These are phyloP conservation scores for Fagopyrum tataricum DNA, from an alignment of 148 eudicot species.

Conservation along the genomic window DNA sequence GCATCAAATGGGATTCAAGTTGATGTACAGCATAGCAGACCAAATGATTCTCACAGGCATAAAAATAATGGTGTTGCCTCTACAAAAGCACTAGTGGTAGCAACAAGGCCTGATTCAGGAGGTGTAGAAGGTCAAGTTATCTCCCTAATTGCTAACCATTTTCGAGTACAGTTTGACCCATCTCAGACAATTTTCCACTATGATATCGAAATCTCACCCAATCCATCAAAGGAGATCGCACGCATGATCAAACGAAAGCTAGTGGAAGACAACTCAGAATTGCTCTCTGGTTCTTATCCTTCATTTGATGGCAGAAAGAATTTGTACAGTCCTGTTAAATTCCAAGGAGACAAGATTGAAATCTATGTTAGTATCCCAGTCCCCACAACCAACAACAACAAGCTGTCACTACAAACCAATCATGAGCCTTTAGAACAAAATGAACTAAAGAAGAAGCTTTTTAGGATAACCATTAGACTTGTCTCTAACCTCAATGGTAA, in stretches of 20 bases:
- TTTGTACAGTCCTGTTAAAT: slow-evolving; percentile 69
- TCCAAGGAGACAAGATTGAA: slow-evolving; percentile 61
- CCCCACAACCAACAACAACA: slow-evolving; percentile 17
- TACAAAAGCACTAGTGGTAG: slow-evolving; percentile 35
- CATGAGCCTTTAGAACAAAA: slow-evolving; percentile 13
- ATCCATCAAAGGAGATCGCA: slow-evolving; percentile 70
- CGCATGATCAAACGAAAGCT: slow-evolving; percentile 56
- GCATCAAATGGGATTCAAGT: slow-evolving; percentile 32
- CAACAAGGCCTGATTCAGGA: slow-evolving; percentile 80
- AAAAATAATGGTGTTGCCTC: slow-evolving; percentile 11
- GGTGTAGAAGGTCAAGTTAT: slow-evolving; percentile 72
- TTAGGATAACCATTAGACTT: slow-evolving; percentile 59
- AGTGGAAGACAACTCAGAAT: slow-evolving; percentile 43
- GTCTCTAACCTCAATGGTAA: slow-evolving; percentile 75
- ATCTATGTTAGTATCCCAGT: slow-evolving; percentile 62
- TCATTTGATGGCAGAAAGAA: slow-evolving; percentile 82
- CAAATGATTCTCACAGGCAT: slow-evolving; percentile 26
- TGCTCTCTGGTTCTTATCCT: slow-evolving; percentile 53
- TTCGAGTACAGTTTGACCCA: slow-evolving; percentile 59
- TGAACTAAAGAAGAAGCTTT: slow-evolving; percentile 34
- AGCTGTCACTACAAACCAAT: slow-evolving; percentile 13
- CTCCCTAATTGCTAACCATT: slow-evolving; percentile 81
- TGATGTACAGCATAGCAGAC: slow-evolving; percentile 19
- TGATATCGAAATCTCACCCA: slow-evolving; percentile 71
- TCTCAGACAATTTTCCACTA: slow-evolving; percentile 63